Conservation (phyloP, 129 eudicot species). For the Chrysanthemum seticuspe region DNA sequence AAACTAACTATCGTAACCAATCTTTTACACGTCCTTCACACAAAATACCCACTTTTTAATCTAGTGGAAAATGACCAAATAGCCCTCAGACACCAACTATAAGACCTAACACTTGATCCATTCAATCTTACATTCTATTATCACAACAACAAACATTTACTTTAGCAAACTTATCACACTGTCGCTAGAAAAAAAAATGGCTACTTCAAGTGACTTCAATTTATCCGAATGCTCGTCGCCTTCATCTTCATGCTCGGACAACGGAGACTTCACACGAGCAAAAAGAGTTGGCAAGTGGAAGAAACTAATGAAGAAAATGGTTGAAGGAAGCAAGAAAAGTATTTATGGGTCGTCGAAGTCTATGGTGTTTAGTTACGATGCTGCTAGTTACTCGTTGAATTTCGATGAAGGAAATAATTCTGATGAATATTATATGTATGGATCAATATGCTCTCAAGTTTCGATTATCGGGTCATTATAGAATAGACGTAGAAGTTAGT, state of each 20-base stretch:
- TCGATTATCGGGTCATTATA: not conserved
- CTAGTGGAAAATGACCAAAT: conserved; percentile 16
- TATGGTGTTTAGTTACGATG: conserved; percentile 32
- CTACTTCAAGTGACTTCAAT: conserved; percentile 17
- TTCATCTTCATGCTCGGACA: not conserved
- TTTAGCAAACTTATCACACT: not conserved
- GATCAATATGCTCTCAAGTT: not conserved
- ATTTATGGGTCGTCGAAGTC: not conserved
- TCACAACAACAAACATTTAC: not conserved
- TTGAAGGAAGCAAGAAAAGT: conserved; percentile 1
- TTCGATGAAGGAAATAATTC: not conserved
- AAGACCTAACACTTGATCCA: conserved; percentile 22
- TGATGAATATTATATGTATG: not conserved
- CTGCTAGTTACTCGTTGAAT: conserved; percentile 42
- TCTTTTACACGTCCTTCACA: conserved; percentile 11
- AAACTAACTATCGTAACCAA: conserved; percentile 14
- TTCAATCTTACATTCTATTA: conserved; percentile 1
- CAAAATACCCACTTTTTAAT: conserved; percentile 6
- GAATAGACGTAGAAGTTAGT: no score
- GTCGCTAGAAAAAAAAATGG: conserved; percentile 9
- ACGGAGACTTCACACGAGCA: not conserved
- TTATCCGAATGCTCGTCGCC: not conserved
- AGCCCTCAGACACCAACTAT: conserved; percentile 24
- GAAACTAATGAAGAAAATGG: conserved; percentile 41
- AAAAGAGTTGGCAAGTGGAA: conserved; percentile 24